A percentile compares a stretch with the other conserved stretches of the same genome.
Evolutionary conservation across 2,329 filamentous ascomycete genomes (phyloP).

Genomic region (Diaporthe sp.): DNA sequence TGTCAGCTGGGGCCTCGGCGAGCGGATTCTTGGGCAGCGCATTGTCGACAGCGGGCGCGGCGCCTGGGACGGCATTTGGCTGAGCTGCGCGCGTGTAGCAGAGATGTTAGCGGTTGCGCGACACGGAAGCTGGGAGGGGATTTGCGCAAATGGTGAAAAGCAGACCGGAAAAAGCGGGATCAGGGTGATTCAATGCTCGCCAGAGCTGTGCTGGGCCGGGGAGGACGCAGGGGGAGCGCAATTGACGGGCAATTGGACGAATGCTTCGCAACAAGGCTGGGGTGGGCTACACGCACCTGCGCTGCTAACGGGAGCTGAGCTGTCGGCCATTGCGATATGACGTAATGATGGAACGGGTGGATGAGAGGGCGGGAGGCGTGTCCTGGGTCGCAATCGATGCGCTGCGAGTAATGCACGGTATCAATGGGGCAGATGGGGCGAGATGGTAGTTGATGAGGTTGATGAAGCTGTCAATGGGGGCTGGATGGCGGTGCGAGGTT

Average conservation of each 20-base stretch:
- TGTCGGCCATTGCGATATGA: constrained; percentile 41
- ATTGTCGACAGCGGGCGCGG: constrained; percentile 30
- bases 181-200: background rate
- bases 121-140: background rate
- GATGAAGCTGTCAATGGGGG: constrained; percentile 12
- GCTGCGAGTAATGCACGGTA: constrained; percentile 5
- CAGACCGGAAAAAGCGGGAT: constrained; percentile 1
- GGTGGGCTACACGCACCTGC: constrained; percentile 36
- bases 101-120: constrained; percentile 31
- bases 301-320: constrained; percentile 37
- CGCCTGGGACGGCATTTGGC: constrained; percentile 12
- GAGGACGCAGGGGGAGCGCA: background rate
- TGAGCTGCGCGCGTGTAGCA: constrained; percentile 30
- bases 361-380: constrained; percentile 8
- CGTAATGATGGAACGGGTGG: constrained; percentile 35
- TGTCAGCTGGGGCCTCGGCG: constrained; percentile 18
- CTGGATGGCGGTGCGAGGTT: constrained; percentile 3
- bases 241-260: background rate
- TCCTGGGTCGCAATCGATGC: constrained; percentile 32
- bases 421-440: constrained; percentile 8
- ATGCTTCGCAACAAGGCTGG: constrained; percentile 2
- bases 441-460: background rate
- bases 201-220: constrained; percentile 23
- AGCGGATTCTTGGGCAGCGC: constrained; percentile 33
- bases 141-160: constrained; percentile 16